Percentiles rank a stretch among this genome's conserved stretches.
Conservation (phyloP, 768 basidiomycete genomes). For the Amanita pseudoporphyria region DNA sequence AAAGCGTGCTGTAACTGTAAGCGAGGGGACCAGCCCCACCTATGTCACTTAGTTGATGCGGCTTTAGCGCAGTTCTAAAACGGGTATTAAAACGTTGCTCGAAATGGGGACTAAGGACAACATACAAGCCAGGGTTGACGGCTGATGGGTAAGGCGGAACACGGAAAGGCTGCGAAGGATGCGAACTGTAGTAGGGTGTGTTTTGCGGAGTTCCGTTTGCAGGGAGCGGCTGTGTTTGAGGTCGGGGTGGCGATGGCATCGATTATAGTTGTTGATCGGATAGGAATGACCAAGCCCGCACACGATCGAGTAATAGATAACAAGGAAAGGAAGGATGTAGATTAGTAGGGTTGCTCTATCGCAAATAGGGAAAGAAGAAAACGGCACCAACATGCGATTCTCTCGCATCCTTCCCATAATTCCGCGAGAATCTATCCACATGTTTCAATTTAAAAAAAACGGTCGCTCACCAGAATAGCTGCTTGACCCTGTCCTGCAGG, state of each 20-base stretch:
- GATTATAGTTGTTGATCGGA: not conserved
- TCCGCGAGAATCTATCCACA: not conserved
- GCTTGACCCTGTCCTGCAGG: not conserved
- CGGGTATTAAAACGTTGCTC: not conserved
- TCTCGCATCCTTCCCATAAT: not conserved
- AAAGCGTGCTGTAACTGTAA: conserved; percentile 3
- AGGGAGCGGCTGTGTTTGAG: conserved; percentile 1
- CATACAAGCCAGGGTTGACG: conserved; percentile 3
- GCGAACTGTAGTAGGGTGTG: conserved; percentile 4
- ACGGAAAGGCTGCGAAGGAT: conserved; percentile 6
- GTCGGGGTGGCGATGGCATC: not conserved
- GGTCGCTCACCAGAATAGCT: conserved; percentile 1
- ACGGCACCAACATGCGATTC: not conserved
- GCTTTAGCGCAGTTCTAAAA: not conserved
- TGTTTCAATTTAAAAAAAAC: not conserved
- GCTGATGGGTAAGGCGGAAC: not conserved
- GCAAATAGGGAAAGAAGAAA: not conserved
- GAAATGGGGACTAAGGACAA: not conserved
- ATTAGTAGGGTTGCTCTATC: not conserved
- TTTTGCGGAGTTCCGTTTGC: conserved; percentile 3
- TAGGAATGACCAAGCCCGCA: not conserved
- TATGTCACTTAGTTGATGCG: not conserved
- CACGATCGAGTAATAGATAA: not conserved
- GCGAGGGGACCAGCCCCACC: not conserved
- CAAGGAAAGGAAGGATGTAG: conserved; percentile 1